These are phyloP conservation scores for Thinopyrum elongatum DNA, from an alignment of 176 grass and related monocot species.

Conservation along the genomic window DNA sequence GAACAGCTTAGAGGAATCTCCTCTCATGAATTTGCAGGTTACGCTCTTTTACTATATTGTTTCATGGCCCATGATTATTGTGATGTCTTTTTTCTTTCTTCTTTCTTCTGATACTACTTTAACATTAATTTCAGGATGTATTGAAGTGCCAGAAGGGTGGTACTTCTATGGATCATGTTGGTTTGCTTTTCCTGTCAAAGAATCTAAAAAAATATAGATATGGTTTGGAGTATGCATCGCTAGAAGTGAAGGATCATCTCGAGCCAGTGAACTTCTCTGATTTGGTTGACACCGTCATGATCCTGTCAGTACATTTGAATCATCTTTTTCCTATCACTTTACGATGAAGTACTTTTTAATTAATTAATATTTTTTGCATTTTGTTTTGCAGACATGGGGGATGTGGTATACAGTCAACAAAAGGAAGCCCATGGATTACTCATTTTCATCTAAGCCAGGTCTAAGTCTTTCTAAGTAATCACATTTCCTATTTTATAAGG, in stretches of 20 bases:
- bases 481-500: slow-evolving; percentile 4
- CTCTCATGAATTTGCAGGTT: slow-evolving; percentile 88
- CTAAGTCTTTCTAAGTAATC: slow-evolving; percentile 11
- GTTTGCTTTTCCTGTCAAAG: slow-evolving; percentile 68
- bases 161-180: slow-evolving; percentile 44
- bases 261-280: slow-evolving; percentile 73
- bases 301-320: slow-evolving; percentile 60
- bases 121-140: slow-evolving; percentile 59
- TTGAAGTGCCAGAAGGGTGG: slow-evolving; percentile 72
- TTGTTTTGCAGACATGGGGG: slow-evolving; percentile 52
- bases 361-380: slow-evolving; percentile 27
- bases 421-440: slow-evolving; percentile 58
- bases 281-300: slow-evolving; percentile 71
- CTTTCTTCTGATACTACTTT: slow-evolving; percentile 18
- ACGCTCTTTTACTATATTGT: slow-evolving; percentile 19
- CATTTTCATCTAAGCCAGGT: slow-evolving; percentile 96
- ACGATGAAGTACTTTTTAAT: slow-evolving; percentile 26
- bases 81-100: neutral
- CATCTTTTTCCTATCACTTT: slow-evolving; percentile 13
- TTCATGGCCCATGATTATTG: neutral
- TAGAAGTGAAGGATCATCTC: slow-evolving; percentile 85
- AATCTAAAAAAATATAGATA: slow-evolving; percentile 72
- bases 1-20: slow-evolving; percentile 70
- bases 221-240: slow-evolving; percentile 78
- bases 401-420: slow-evolving; percentile 29